Conservation (phyloP, 305 asterid genomes). For the Solanum chacoense region DNA sequence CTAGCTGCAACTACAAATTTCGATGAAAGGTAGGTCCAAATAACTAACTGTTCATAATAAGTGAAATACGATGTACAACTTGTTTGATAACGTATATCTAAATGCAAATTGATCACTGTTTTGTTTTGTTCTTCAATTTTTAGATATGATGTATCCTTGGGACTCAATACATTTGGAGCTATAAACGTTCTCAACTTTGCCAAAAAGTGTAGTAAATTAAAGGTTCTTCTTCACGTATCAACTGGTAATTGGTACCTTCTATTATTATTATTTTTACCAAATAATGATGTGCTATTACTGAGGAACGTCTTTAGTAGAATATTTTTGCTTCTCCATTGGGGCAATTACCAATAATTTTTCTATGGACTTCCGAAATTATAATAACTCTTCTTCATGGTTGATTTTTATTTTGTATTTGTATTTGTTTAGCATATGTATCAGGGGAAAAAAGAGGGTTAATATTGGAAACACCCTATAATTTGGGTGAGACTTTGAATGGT, state of each 20-base stretch:
- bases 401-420: neutral
- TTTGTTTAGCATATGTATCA: slow-evolving; percentile 38
- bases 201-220: slow-evolving; percentile 32
- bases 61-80: neutral
- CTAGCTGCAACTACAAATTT: slow-evolving; percentile 39
- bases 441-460: slow-evolving; percentile 40
- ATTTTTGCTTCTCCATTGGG: neutral
- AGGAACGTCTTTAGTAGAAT: neutral
- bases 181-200: slow-evolving; percentile 45
- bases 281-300: neutral
- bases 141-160: slow-evolving; percentile 56
- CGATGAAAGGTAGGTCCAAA: slow-evolving; percentile 27
- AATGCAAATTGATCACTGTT: neutral
- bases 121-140: neutral
- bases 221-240: slow-evolving; percentile 63
- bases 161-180: slow-evolving; percentile 61
- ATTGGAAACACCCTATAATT: slow-evolving; percentile 22
- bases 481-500: slow-evolving; percentile 37
- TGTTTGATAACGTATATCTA: neutral
- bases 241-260: slow-evolving; percentile 38
- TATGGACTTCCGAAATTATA: neutral
- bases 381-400: neutral
- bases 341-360: neutral
- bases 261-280: neutral
- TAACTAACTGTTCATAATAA: too few species aligned